These are phyloP conservation scores for Cryptomeria japonica DNA, from an alignment of 75 land plant genomes.

Conservation along the genomic window DNA sequence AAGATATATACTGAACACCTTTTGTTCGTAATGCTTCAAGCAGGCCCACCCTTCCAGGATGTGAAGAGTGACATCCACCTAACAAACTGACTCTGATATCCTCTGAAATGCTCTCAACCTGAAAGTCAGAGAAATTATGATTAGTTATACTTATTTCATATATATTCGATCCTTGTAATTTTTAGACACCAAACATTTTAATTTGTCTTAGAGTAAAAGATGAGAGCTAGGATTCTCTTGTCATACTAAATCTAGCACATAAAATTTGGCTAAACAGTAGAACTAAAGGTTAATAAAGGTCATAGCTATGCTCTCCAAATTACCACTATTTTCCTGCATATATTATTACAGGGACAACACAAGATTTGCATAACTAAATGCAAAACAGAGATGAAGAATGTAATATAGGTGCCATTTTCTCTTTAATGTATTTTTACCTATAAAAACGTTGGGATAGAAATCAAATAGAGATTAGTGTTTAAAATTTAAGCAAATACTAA, in stretches of 20 bases:
- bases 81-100: conserved; percentile 47
- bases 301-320: neutral
- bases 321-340: neutral
- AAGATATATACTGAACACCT: conserved; percentile 48
- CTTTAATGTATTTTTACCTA: neutral
- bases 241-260: no score
- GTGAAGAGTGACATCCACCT: conserved; percentile 23
- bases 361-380: neutral
- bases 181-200: neutral
- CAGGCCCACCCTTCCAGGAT: conserved; percentile 76
- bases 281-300: neutral
- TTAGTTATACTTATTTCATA: no score
- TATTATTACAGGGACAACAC: neutral
- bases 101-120: conserved; percentile 81
- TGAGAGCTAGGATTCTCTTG: neutral
- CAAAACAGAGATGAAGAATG: neutral
- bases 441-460: no score
- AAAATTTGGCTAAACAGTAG: neutral
- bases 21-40: conserved; percentile 42
- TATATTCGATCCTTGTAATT: neutral
- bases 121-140: neutral
- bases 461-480: no score
- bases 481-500: no score
- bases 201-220: neutral
- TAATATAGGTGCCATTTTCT: neutral